Conservation (phyloP, 2,329 filamentous ascomycete species). For the Verticillium nubilum region DNA sequence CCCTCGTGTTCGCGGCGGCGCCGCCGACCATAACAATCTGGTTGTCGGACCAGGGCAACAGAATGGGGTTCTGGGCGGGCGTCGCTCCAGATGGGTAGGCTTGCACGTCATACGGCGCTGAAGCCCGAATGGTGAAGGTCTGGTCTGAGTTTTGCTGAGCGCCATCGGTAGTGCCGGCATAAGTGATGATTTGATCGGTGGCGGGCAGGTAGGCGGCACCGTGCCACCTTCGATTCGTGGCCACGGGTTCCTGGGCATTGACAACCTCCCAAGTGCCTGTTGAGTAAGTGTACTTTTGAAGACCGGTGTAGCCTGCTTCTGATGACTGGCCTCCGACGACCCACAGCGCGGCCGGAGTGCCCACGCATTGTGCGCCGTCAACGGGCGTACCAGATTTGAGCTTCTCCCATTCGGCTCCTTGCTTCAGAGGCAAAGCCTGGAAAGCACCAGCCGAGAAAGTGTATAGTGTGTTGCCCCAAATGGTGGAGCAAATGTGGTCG, state of each 20-base stretch:
- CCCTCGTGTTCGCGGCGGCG: constrained; percentile 53
- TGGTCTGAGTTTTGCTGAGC: constrained; percentile 55
- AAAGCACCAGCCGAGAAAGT: constrained; percentile 73
- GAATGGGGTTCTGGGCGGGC: constrained; percentile 61
- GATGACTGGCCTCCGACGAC: constrained; percentile 68
- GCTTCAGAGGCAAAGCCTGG: constrained; percentile 62
- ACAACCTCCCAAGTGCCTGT: constrained; percentile 49
- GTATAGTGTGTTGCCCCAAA: constrained; percentile 79
- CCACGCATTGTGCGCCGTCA: constrained; percentile 71
- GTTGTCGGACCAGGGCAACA: constrained; percentile 68
- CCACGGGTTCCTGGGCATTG: constrained; percentile 38
- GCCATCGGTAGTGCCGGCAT: constrained; percentile 67
- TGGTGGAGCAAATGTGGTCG: constrained; percentile 73
- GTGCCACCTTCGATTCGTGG: constrained; percentile 69
- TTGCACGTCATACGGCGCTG: constrained; percentile 56
- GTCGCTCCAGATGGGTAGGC: constrained; percentile 56
- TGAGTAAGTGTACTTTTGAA: constrained; percentile 62
- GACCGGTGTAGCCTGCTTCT: constrained; percentile 57
- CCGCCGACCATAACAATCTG: constrained; percentile 74
- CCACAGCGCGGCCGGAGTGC: constrained; percentile 64
- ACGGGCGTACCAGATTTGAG: constrained; percentile 64
- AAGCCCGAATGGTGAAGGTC: constrained; percentile 68
- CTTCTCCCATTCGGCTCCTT: constrained; percentile 67
- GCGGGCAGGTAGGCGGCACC: constrained; percentile 68
- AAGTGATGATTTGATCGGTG: constrained; percentile 70